Evolutionary conservation across 1,139 yeast genomes (phyloP).

Genomic region (Casaregolazyma lundiana): DNA sequence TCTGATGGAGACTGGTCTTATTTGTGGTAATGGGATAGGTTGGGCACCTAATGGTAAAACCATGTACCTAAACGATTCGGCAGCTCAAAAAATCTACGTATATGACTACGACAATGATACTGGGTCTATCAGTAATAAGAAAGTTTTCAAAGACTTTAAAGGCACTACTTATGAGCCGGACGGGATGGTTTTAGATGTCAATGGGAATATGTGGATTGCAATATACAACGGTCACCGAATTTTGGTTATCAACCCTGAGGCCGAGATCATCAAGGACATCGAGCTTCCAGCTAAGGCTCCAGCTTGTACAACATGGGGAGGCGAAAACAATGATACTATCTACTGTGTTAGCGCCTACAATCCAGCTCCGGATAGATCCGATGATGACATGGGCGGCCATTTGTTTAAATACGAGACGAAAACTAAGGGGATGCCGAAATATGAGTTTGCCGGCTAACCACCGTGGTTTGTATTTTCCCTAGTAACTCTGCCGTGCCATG

Average conservation of each 20-base stretch:
- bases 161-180: slow-evolving; percentile 60
- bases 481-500: neutral
- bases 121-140: slow-evolving; percentile 44
- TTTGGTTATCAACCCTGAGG: slow-evolving; percentile 43
- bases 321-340: slow-evolving; percentile 50
- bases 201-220: slow-evolving; percentile 60
- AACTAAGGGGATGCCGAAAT: slow-evolving; percentile 34
- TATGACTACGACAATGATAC: slow-evolving; percentile 52
- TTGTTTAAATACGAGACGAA: slow-evolving; percentile 38
- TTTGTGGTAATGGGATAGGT: slow-evolving; percentile 60
- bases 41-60: slow-evolving; percentile 50
- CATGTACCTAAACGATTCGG: slow-evolving; percentile 70
- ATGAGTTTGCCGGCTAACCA: slow-evolving; percentile 27
- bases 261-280: slow-evolving; percentile 48
- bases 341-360: slow-evolving; percentile 63
- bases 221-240: slow-evolving; percentile 46
- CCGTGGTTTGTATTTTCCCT: neutral
- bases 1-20: slow-evolving; percentile 23
- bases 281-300: slow-evolving; percentile 54
- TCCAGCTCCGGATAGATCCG: slow-evolving; percentile 37
- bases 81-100: slow-evolving; percentile 53
- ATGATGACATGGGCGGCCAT: slow-evolving; percentile 56
- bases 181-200: slow-evolving; percentile 61
- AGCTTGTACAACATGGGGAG: slow-evolving; percentile 70
- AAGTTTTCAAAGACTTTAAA: slow-evolving; percentile 38